Base-by-base conservation (phyloP, 768 basidiomycete genomes). In the Russula dissimulans region DNA sequence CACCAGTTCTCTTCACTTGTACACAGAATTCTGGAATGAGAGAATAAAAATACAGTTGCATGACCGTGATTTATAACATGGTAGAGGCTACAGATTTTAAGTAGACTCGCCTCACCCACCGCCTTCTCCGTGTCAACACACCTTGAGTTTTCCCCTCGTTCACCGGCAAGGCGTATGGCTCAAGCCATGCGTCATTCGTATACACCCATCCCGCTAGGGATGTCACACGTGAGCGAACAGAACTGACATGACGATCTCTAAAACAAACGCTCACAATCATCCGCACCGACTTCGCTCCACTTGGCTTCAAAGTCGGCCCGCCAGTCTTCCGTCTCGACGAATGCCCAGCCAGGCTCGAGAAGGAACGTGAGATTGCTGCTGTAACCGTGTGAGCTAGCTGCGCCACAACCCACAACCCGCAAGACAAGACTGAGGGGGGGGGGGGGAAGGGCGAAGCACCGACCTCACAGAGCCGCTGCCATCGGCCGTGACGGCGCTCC, bases 341-440 rank as follows among this genome's bases (percentile, higher is more conserved):
- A 91, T 1, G 75, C 69, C 88, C 89, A 91, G 0, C 84, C 85
- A 4, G 81, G 77, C 3, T 82, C 79, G n/a, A 92, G 81, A 8
- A 83, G 81, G 66, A 91, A 90, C 2, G 86, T 89, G 57, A 91
- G 77, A 76, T 87, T 87, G 71, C 89, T 91, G 76, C 84, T 88
- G 71, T 70, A 62, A 59, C 53, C 38, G 41, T 26, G 36, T 65
- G 36, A 68, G 66, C 53, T 38, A 31, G 54, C 48, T 29, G 39
- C 11, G 11, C 32, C 50, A 14, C 36, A 26, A 26, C 22, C 22
- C 22, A 26, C 22, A 26, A 26, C 22, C 22, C 22, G 22, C 22
- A 26, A 26, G 22, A 26, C 22, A 1, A 26, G 22, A 32, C 14
- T n/a, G n/a, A n/a, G n/a, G n/a, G 42, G 18, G 15, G 17, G 39